Evolutionary conservation across 768 basidiomycete genomes (phyloP).

Genomic region (Phylloporus sp.): DNA sequence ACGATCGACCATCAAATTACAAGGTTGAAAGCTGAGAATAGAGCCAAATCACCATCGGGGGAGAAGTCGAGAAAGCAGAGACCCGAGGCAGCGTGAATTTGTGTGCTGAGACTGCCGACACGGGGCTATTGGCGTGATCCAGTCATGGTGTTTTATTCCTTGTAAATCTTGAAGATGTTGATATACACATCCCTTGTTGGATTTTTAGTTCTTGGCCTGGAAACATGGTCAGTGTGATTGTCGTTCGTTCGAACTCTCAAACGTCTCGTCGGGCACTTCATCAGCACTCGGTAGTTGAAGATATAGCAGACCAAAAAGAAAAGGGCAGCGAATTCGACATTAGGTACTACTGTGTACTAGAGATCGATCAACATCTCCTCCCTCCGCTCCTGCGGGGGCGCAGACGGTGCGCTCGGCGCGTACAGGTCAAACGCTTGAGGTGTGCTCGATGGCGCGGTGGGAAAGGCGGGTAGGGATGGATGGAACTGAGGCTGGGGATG

Average conservation of each 20-base stretch:
- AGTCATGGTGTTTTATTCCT: too few relatives aligned
- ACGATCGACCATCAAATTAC: neutral
- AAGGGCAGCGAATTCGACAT: neutral
- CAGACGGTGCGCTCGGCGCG: slow-evolving; percentile 41
- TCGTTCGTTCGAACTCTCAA: too few relatives aligned
- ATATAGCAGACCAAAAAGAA: neutral
- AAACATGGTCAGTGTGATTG: too few relatives aligned
- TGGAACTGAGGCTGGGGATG: slow-evolving; percentile 19
- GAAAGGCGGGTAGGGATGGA: slow-evolving; percentile 52
- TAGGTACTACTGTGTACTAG: too few relatives aligned
- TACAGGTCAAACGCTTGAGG: slow-evolving; percentile 54
- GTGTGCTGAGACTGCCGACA: too few relatives aligned
- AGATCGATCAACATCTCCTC: slow-evolving; percentile 51
- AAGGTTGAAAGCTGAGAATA: neutral
- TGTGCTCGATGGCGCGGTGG: slow-evolving; percentile 53
- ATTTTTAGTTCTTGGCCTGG: too few relatives aligned
- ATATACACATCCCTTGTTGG: too few relatives aligned
- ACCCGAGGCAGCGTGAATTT: neutral
- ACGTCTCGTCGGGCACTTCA: neutral
- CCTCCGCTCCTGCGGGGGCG: slow-evolving; percentile 54
- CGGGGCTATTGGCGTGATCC: too few relatives aligned
- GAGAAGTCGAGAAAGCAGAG: neutral
- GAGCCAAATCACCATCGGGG: neutral
- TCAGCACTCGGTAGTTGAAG: neutral
- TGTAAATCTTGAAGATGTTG: too few relatives aligned